These are phyloP conservation scores for Botrytis deweyae DNA, from an alignment of 2,329 filamentous ascomycete genomes.

Conservation along the genomic window DNA sequence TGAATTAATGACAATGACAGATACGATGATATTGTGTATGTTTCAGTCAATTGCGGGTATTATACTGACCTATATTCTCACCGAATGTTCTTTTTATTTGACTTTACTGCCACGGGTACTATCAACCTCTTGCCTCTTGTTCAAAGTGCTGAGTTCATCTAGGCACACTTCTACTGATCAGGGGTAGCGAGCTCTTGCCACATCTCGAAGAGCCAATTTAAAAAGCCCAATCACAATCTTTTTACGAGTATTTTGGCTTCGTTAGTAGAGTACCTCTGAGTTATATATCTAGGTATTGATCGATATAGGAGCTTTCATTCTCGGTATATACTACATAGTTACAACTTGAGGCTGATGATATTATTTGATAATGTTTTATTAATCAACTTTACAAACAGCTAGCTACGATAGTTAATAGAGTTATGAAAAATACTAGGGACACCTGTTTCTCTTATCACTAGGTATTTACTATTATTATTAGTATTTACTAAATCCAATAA, in stretches of 20 bases:
- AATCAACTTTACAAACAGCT: neutral
- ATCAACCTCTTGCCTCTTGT: neutral
- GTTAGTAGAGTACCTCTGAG: neutral
- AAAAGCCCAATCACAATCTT: neutral
- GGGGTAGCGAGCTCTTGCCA: neutral
- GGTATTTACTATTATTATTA: neutral
- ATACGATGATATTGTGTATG: neutral
- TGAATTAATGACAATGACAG: neutral
- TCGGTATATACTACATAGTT: neutral
- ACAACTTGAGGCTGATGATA: neutral
- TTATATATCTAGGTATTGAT: neutral
- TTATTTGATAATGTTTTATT: neutral
- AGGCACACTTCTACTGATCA: neutral
- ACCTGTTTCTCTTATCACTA: neutral
- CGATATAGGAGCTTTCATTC: neutral
- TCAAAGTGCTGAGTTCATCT: neutral
- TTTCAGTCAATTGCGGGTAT: neutral
- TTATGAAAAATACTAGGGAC: neutral
- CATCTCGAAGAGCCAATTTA: neutral
- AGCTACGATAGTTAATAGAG: neutral
- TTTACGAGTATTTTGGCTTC: neutral
- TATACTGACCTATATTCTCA: too few species aligned
- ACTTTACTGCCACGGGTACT: neutral
- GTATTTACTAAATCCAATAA: neutral
- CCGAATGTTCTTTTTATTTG: neutral